phyloP scores from a whole-genome alignment of 1,284 basidiomycete genomes.

The Athelia psychrophila region DNA sequence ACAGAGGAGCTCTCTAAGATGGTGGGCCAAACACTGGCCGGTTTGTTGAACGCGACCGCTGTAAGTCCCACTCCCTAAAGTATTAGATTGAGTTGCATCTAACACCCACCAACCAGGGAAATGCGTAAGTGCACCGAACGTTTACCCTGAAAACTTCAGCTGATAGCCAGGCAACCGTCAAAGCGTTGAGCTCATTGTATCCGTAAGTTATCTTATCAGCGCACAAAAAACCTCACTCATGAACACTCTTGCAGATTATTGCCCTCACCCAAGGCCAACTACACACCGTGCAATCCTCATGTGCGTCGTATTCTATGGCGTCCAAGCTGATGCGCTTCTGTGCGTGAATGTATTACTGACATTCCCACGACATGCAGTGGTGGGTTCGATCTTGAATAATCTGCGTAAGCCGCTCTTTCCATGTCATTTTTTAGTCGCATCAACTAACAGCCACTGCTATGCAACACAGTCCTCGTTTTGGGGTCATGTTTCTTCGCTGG shows the following conservation, averaged over 20 bases:
- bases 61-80: conserved; percentile 37
- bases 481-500: conserved; percentile 85
- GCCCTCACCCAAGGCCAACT: conserved; percentile 81
- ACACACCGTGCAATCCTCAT: conserved; percentile 77
- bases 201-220: conserved; percentile 42
- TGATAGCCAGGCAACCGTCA: conserved; percentile 3
- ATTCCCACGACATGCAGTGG: conserved; percentile 38
- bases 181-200: conserved; percentile 80
- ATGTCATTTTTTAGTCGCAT: conserved; percentile 8
- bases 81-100: conserved; percentile 2
- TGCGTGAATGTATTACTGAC: too few relatives aligned
- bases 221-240: conserved; percentile 8
- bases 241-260: conserved; percentile 59
- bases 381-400: conserved; percentile 83
- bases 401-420: conserved; percentile 46
- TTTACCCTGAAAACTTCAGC: background rate
- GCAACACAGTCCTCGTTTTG: conserved; percentile 54
- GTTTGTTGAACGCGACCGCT: conserved; percentile 84
- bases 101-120: conserved; percentile 47
- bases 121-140: conserved; percentile 58
- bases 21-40: conserved; percentile 83
- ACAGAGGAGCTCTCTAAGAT: conserved; percentile 86
- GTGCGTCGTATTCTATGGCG: conserved; percentile 51
- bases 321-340: too few relatives aligned
- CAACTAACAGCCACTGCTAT: conserved; percentile 13